phyloP scores from a whole-genome alignment of 257 asterid species.

The Nicotiana attenuata region DNA sequence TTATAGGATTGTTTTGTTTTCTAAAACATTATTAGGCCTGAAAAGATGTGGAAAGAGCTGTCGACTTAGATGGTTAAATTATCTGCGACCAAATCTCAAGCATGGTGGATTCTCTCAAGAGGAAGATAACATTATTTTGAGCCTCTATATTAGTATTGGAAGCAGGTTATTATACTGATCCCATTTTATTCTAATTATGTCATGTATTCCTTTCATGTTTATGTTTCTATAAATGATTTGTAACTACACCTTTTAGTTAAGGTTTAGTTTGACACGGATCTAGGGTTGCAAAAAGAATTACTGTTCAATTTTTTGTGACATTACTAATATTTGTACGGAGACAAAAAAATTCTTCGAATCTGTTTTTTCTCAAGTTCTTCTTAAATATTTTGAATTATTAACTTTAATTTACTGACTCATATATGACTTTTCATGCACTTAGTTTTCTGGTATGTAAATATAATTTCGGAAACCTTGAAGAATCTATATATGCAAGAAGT shows the following conservation, averaged over 20 bases:
- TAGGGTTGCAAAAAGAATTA: neutral
- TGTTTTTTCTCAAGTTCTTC: too few relatives aligned
- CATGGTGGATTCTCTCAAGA: conserved; percentile 75
- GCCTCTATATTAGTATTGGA: conserved; percentile 68
- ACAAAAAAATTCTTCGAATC: too few relatives aligned
- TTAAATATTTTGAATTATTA: too few relatives aligned
- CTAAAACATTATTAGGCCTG: conserved; percentile 30
- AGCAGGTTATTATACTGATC: conserved; percentile 45
- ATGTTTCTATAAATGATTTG: neutral
- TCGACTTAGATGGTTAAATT: conserved; percentile 64
- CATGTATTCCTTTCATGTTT: neutral
- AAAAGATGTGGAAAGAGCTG: conserved; percentile 81
- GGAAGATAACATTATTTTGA: conserved; percentile 72
- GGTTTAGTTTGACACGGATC: neutral
- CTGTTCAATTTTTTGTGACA: too few relatives aligned
- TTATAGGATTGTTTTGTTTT: neutral
- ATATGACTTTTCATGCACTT: too few relatives aligned
- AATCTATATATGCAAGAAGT: too few relatives aligned
- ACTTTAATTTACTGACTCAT: too few relatives aligned
- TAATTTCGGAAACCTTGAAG: too few relatives aligned
- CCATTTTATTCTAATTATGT: neutral
- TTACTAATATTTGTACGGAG: too few relatives aligned
- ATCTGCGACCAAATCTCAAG: conserved; percentile 67
- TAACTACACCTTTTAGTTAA: neutral
- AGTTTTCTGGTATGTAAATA: too few relatives aligned